Conservation (phyloP, 768 basidiomycete genomes). For the Russula olivacea region DNA sequence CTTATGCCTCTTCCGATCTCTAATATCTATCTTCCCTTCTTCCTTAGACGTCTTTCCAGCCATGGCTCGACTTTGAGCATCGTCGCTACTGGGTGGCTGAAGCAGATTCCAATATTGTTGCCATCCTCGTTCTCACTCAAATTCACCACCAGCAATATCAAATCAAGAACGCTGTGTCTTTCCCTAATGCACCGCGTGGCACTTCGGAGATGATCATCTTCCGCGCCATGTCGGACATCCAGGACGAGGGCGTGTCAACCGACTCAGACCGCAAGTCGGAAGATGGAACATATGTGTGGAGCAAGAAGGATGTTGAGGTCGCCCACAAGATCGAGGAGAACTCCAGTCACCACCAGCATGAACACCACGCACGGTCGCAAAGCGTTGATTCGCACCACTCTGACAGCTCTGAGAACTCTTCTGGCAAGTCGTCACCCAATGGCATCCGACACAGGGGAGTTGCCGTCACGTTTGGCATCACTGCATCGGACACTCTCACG, state of each 20-base stretch:
- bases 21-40: not conserved
- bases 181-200: constrained; percentile 48
- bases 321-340: constrained; percentile 7
- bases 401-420: not conserved
- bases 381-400: constrained; percentile 13
- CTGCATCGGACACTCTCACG: constrained; percentile 38
- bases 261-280: constrained; percentile 5
- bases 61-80: constrained; percentile 52
- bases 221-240: constrained; percentile 40
- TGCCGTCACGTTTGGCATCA: constrained; percentile 45
- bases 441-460: constrained; percentile 30
- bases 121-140: constrained; percentile 47
- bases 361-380: constrained; percentile 1
- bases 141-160: constrained; percentile 42
- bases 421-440: constrained; percentile 11
- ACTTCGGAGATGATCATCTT: constrained; percentile 50
- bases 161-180: constrained; percentile 52
- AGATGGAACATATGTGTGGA: constrained; percentile 6
- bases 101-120: constrained; percentile 37
- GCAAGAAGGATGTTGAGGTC: constrained; percentile 4
- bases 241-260: constrained; percentile 29
- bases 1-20: rapidly evolving
- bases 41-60: constrained; percentile 40
- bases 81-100: constrained; percentile 53
- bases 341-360: not conserved